phyloP scores from a whole-genome alignment of 208 protist species.

The Trypanosoma boissoni region DNA sequence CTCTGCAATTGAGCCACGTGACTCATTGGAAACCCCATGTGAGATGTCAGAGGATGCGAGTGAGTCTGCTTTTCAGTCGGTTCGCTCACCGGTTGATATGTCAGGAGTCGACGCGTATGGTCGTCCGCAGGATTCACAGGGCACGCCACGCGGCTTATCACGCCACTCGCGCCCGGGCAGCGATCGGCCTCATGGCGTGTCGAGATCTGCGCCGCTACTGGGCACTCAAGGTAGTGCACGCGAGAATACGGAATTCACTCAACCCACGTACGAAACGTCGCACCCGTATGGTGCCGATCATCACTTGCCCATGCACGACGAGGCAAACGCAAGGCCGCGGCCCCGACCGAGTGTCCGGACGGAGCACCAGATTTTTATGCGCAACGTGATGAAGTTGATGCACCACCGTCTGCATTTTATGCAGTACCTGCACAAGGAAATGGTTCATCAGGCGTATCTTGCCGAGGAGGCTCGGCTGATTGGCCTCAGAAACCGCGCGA shows the following conservation, averaged over 20 bases:
- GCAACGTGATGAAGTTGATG: conserved; percentile 57
- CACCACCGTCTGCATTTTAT: conserved; percentile 85
- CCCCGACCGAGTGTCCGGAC: conserved; percentile 20
- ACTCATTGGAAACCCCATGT: background rate
- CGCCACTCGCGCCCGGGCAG: no score
- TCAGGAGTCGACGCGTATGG: no score
- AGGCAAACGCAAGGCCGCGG: conserved; percentile 22
- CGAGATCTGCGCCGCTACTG: no score
- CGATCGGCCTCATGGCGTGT: no score
- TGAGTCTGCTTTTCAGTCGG: no score
- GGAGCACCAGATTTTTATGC: conserved; percentile 50
- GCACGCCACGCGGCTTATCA: no score
- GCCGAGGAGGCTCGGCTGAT: conserved; percentile 61
- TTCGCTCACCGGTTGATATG: no score
- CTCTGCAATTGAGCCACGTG: background rate
- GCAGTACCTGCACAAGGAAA: conserved; percentile 84
- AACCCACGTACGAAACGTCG: conserved; percentile 15
- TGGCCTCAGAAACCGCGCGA: conserved; percentile 24
- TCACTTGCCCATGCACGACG: conserved; percentile 22
- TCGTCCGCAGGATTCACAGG: no score
- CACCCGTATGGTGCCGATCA: conserved; percentile 8
- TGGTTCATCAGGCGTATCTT: conserved; percentile 78
- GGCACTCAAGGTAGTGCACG: no score
- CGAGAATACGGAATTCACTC: background rate
- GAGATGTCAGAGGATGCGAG: no score